Evolutionary conservation across 768 basidiomycete genomes (phyloP).

Genomic region (Mycena crocata): DNA sequence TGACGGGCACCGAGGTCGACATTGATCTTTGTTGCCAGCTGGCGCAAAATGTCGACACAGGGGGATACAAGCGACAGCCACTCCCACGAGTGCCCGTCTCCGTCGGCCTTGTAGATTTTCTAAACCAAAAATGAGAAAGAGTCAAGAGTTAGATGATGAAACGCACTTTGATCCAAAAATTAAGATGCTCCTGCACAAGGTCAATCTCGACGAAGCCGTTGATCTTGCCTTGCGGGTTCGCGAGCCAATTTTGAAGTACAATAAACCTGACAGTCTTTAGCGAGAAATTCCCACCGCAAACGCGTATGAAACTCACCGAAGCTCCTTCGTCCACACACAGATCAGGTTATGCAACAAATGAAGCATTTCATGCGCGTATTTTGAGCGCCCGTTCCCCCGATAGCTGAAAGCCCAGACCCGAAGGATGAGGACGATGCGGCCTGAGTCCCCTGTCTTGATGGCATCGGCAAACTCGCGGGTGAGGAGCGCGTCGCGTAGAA

Average conservation of each 20-base stretch:
- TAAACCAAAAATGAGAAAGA: background rate
- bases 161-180: slow-evolving; percentile 48
- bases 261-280: slow-evolving; percentile 30
- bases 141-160: background rate
- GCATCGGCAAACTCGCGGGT: slow-evolving; percentile 27
- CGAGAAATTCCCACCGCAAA: background rate
- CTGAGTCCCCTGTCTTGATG: slow-evolving; percentile 45
- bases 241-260: slow-evolving; percentile 47
- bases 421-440: slow-evolving; percentile 41
- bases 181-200: slow-evolving; percentile 48
- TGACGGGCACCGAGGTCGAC: slow-evolving; percentile 14
- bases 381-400: slow-evolving; percentile 46
- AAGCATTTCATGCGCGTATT: slow-evolving; percentile 50
- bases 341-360: slow-evolving; percentile 42
- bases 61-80: slow-evolving; percentile 45
- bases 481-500: slow-evolving; percentile 29
- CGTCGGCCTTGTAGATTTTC: slow-evolving; percentile 7
- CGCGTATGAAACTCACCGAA: slow-evolving; percentile 33
- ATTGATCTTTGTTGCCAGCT: background rate
- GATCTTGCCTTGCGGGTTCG: slow-evolving; percentile 45
- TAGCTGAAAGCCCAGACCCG: slow-evolving; percentile 43
- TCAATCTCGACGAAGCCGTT: slow-evolving; percentile 44
- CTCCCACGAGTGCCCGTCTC: slow-evolving; percentile 45
- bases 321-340: slow-evolving; percentile 37
- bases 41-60: slow-evolving; percentile 29